Evolutionary conservation across 768 basidiomycete genomes (phyloP).

Genomic region (Podaxis sp.): DNA sequence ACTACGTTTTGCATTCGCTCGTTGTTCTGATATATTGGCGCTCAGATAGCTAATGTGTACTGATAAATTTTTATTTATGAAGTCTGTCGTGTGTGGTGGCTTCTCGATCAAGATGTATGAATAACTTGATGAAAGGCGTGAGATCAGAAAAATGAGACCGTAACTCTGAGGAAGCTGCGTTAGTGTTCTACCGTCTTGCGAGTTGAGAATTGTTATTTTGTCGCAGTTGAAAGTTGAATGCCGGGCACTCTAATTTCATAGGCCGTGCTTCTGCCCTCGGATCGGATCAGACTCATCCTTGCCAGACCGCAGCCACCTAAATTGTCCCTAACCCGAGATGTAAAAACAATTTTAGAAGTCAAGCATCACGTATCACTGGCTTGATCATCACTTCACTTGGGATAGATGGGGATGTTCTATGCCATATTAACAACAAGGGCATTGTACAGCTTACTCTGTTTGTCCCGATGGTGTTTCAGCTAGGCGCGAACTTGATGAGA

Average conservation of each 20-base stretch:
- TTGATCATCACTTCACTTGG: background rate
- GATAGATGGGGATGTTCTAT: background rate
- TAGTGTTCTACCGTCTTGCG: background rate
- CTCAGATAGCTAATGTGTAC: conserved; percentile 9
- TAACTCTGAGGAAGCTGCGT: background rate
- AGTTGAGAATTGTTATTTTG: no score
- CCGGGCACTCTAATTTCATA: no score
- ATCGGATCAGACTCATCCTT: background rate
- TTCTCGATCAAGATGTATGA: background rate
- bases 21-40: background rate
- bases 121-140: background rate
- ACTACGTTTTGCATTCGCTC: background rate
- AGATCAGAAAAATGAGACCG: background rate
- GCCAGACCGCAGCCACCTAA: background rate
- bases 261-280: background rate
- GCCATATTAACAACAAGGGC: background rate
- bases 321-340: no score
- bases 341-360: background rate
- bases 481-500: background rate
- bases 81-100: background rate
- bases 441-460: background rate
- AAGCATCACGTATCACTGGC: background rate
- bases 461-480: background rate
- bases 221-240: no score
- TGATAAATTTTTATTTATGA: conserved; percentile 8